Conservation (phyloP, 2,329 filamentous ascomycete genomes). For the Monosporascus sp. region DNA sequence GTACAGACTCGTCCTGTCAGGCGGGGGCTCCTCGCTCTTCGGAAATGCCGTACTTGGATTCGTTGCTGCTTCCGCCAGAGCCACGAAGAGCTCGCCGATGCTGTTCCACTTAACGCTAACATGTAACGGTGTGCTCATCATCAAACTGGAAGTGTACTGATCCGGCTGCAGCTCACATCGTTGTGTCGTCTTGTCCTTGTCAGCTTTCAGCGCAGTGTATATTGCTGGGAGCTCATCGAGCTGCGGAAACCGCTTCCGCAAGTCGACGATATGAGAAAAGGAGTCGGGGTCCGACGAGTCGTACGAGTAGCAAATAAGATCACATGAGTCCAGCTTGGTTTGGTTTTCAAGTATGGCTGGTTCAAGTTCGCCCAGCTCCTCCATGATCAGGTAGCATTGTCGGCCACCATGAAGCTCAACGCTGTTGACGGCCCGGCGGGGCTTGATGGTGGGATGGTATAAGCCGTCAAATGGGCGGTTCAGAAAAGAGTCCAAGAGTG, state of each 20-base stretch:
- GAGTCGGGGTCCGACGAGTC: conserved; percentile 96
- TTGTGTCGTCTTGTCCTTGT: conserved; percentile 95
- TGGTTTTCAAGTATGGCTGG: conserved; percentile 90
- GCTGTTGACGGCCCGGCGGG: conserved; percentile 88
- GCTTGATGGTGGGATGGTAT: conserved; percentile 92
- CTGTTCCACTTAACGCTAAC: conserved; percentile 93
- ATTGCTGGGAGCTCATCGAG: conserved; percentile 86
- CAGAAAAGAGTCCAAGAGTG: conserved; percentile 84
- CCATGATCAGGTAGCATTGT: conserved; percentile 92
- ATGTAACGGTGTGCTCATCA: conserved; percentile 88
- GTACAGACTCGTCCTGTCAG: conserved; percentile 80
- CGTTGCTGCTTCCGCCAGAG: conserved; percentile 84
- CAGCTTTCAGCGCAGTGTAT: conserved; percentile 90
- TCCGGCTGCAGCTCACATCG: conserved; percentile 87
- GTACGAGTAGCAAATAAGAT: conserved; percentile 91
- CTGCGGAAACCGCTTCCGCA: conserved; percentile 74
- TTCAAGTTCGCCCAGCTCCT: conserved; percentile 93
- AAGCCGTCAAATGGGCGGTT: conserved; percentile 78
- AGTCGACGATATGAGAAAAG: conserved; percentile 82
- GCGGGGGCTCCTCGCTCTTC: conserved; percentile 78
- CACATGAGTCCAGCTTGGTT: conserved; percentile 84
- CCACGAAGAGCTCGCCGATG: conserved; percentile 90
- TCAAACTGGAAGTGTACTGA: conserved; percentile 76
- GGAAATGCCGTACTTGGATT: conserved; percentile 86
- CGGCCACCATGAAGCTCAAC: conserved; percentile 94